Evolutionary conservation across 1,284 basidiomycete genomes (phyloP), one percentile per base, ranked within the genome.

Genomic region (Trametes versicolor): DNA sequence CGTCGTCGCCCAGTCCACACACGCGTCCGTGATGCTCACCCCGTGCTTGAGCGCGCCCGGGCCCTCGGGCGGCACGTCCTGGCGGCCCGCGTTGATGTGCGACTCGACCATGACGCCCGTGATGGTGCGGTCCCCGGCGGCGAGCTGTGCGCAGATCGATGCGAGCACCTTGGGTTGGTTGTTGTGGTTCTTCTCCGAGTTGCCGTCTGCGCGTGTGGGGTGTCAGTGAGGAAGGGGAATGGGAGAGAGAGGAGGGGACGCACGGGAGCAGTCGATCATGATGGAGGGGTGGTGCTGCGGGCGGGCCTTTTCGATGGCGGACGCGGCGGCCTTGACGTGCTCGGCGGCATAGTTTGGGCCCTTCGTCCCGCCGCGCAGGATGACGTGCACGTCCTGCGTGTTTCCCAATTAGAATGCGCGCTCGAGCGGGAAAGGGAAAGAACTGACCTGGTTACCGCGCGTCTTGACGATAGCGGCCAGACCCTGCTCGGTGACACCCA

Each of bases 71-170:
- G 93, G 92, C 21, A 94, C 90, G 72, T 94, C 93, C 81, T 98
- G 96, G 68, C 91, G 83, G 21, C 96, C 96, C 50, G 87, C 92
- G 74, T 93, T 91, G 78, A 99, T 89, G 78, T 98, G 94, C 45
- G 90, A 93, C 82, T 99, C 97, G 76, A 99, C 89, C 97, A 99
- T 98, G 70, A 98, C 94, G 66, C 97, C 97, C 1, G 94, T 96
- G 78, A 99, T 94, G 62, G 87, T 84, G 64, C 80, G 85, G 71
- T 96, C 89, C 52, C 96, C 96, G 9, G 85, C 85, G 12, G 77
- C 82, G 62, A 99, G 86, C 80, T 99, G 97, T 21, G 80, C 79
- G 76, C 92, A 93, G 71, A 98, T 87, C 73, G 86, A 80, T 58
- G 87, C 87, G 58, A 97, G 79, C 53, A 97, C 95, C 70, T 87